Evolutionary conservation across 371 early-diverging fungal species (phyloP), one percentile per base, ranked within the genome.

Genomic region (Choanephora cucurbitarum): DNA sequence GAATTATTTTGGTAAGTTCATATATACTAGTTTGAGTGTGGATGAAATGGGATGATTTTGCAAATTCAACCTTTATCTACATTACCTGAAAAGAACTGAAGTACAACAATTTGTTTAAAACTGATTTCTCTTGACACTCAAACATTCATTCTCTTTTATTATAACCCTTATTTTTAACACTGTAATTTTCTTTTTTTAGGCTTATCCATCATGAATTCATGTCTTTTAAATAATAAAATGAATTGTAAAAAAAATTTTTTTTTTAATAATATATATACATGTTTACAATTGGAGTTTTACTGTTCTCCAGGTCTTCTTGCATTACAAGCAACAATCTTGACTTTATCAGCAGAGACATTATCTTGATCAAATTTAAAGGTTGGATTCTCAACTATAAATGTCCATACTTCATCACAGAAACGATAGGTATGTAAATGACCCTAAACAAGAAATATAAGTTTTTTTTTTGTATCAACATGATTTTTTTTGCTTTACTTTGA

Each of bases 401-500:
- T 96, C 96, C 96, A 96, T 28, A 96, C 96, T 59, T 97, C 98
- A 67, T 97, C 96, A 72, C 95, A 91, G 60, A 91, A 93, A 41
- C 95, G 86, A 73, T 95, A 96, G 17, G 89, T 90, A 60, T 89
- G 85, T 62, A 95, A 79, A 58, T 88, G 89, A 14, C 95, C 96
- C 87, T 90, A 61, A 42, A 48, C 15, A 52, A 40, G 22, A 23
- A 37, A 52, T 19, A 50, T 22, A 17, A 14, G 1, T 44, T 21
- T 48, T 33, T 49, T 33, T 13, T 21, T 37, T 50, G 23, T 21
- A 21, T 32, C 2, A 42, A 32, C 31, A 31, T 33, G 21, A 15
- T 28, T 23, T 17, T 24, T 39, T 19, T 28, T 34, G 33, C 17
- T 17, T 33, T 58, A 72, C 78, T 71, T 78, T 78, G 43, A 78